phyloP scores from a whole-genome alignment of 768 basidiomycete genomes.

The Suillus tomentosus region DNA sequence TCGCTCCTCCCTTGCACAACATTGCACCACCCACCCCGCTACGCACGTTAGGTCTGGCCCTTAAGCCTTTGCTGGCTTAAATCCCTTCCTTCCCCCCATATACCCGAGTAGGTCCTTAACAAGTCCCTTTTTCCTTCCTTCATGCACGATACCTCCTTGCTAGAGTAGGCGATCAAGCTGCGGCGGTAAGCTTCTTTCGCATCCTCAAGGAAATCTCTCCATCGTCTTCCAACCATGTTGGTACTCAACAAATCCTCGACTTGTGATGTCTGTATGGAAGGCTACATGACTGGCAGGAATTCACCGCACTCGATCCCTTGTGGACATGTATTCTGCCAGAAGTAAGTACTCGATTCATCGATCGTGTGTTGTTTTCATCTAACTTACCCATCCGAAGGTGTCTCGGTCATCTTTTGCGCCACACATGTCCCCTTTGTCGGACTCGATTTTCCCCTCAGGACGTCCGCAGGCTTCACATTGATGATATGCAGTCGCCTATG shows the following conservation, averaged over 20 bases:
- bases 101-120: conserved; percentile 33
- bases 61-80: conserved; percentile 16
- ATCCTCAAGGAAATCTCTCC: not conserved
- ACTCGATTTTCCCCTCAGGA: conserved; percentile 47
- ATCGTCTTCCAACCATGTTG: conserved; percentile 54
- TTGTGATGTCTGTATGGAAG: conserved; percentile 78
- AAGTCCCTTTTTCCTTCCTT: conserved; percentile 31
- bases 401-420: conserved; percentile 48
- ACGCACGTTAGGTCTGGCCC: conserved; percentile 34
- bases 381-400: conserved; percentile 44
- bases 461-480: conserved; percentile 60
- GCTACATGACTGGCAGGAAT: conserved; percentile 52
- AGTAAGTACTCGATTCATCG: conserved; percentile 33
- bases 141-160: not conserved
- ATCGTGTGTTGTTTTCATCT: conserved; percentile 10
- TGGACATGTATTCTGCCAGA: conserved; percentile 70
- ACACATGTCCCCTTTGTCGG: conserved; percentile 67
- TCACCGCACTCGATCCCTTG: conserved; percentile 68
- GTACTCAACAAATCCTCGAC: conserved; percentile 61
- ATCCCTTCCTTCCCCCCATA: conserved; percentile 26
- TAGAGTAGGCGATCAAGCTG: not conserved
- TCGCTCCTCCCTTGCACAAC: conserved; percentile 25
- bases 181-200: not conserved
- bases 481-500: conserved; percentile 40
- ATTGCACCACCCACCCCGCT: conserved; percentile 28